phyloP scores from a whole-genome alignment of 257 asterid genomes.

The Marsdenia floribunda region DNA sequence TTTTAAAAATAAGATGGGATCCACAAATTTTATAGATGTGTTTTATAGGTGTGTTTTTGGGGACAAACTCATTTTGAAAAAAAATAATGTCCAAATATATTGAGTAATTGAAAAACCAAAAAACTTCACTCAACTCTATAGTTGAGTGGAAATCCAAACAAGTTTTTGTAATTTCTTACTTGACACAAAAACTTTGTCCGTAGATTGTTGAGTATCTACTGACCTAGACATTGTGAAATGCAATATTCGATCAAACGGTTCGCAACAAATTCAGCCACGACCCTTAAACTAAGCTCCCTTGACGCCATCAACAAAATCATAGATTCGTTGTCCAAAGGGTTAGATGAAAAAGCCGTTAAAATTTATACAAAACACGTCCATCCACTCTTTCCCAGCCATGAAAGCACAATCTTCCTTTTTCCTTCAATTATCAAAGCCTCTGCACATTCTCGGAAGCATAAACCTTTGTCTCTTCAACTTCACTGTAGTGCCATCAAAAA shows the following conservation, averaged over 20 bases:
- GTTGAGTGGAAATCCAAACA: no score
- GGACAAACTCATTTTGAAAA: no score
- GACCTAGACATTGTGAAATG: conserved; percentile 5
- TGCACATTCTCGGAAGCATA: conserved; percentile 40
- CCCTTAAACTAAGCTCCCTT: conserved; percentile 4
- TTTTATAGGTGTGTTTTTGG: no score
- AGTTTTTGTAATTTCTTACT: no score
- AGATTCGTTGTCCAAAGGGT: conserved; percentile 30
- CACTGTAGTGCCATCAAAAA: conserved; percentile 47
- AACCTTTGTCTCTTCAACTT: conserved; percentile 40
- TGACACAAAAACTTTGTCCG: no score
- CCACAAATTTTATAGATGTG: no score
- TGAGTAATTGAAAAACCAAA: no score
- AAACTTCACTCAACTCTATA: no score
- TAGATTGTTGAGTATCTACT: no score
- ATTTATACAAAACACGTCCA: conserved; percentile 45
- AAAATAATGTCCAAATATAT: no score
- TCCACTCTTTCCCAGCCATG: conserved; percentile 31
- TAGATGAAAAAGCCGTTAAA: conserved; percentile 35
- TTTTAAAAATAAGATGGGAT: no score
- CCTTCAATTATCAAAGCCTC: conserved; percentile 71
- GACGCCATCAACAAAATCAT: conserved; percentile 31
- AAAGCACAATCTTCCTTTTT: conserved; percentile 39
- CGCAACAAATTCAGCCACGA: conserved; percentile 28
- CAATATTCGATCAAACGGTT: conserved; percentile 27